Evolutionary conservation across 495 filamentous ascomycete species (phyloP).

Genomic region (Saxispiralis lemnorum): DNA sequence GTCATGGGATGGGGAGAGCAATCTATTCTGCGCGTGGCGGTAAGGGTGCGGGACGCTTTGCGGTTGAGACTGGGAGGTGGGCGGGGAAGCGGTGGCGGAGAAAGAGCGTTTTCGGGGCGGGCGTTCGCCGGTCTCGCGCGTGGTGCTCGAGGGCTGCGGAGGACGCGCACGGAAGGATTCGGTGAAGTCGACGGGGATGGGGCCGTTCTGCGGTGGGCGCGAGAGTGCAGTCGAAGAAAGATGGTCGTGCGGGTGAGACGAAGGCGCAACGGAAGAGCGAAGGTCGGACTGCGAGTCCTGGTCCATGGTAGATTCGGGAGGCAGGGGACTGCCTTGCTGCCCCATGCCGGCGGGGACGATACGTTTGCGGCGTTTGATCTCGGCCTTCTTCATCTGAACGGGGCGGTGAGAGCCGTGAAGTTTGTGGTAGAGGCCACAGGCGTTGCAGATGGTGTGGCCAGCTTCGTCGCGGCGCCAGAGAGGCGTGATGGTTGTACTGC

Average conservation of each 20-base stretch:
- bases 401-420: conserved; percentile 85
- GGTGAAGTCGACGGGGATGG: conserved; percentile 23
- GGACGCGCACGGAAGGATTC: conserved; percentile 13
- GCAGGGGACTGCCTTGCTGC: conserved; percentile 8
- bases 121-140: conserved; percentile 30
- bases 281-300: conserved; percentile 1
- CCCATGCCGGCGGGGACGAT: conserved; percentile 57
- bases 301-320: conserved; percentile 10
- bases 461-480: conserved; percentile 89
- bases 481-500: conserved; percentile 88
- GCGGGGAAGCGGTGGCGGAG: conserved; percentile 25
- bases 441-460: conserved; percentile 96
- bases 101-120: conserved; percentile 49
- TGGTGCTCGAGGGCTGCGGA: conserved; percentile 10
- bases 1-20: conserved; percentile 20
- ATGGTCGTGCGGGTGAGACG: background rate
- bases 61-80: too few species aligned
- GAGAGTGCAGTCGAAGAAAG: background rate
- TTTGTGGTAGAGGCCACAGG: conserved; percentile 95
- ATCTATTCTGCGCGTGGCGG: conserved; percentile 13
- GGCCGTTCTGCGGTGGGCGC: conserved; percentile 2
- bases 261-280: background rate
- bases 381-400: conserved; percentile 89
- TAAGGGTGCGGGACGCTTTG: conserved; percentile 3
- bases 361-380: conserved; percentile 90